Conservation (phyloP, 2,329 filamentous ascomycete species). For the Coleophoma crateriformis region DNA sequence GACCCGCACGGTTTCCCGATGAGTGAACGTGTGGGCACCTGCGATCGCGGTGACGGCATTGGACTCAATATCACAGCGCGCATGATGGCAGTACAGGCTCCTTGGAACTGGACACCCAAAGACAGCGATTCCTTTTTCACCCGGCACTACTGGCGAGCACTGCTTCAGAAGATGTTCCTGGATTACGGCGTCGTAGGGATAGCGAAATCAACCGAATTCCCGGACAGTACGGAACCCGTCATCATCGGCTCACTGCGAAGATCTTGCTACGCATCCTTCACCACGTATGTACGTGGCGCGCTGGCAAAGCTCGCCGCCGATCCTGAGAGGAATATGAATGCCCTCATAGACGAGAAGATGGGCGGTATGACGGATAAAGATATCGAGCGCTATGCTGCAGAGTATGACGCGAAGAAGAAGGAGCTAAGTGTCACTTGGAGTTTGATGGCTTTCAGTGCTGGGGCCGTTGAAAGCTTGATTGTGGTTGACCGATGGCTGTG, state of each 20-base stretch:
- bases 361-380: conserved; percentile 66
- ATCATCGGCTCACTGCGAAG: conserved; percentile 85
- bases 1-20: conserved; percentile 95
- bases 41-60: conserved; percentile 53
- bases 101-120: conserved; percentile 77
- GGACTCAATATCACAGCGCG: conserved; percentile 91
- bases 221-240: conserved; percentile 65
- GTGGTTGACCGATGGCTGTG: conserved; percentile 88
- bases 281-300: conserved; percentile 74
- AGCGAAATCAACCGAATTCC: conserved; percentile 16
- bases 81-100: conserved; percentile 97
- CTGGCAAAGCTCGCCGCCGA: conserved; percentile 65
- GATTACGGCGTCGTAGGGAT: conserved; percentile 73
- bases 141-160: conserved; percentile 84
- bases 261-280: conserved; percentile 69
- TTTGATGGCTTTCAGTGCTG: conserved; percentile 92
- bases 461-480: conserved; percentile 83
- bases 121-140: conserved; percentile 89
- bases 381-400: conserved; percentile 62
- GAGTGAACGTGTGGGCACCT: conserved; percentile 62
- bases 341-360: conserved; percentile 47
- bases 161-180: conserved; percentile 88
- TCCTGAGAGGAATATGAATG: conserved; percentile 52
- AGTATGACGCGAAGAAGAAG: conserved; percentile 63
- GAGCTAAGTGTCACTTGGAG: conserved; percentile 87